Evolutionary conservation across 2,329 filamentous ascomycete species (phyloP).

Genomic region (Calonectria honghensis): DNA sequence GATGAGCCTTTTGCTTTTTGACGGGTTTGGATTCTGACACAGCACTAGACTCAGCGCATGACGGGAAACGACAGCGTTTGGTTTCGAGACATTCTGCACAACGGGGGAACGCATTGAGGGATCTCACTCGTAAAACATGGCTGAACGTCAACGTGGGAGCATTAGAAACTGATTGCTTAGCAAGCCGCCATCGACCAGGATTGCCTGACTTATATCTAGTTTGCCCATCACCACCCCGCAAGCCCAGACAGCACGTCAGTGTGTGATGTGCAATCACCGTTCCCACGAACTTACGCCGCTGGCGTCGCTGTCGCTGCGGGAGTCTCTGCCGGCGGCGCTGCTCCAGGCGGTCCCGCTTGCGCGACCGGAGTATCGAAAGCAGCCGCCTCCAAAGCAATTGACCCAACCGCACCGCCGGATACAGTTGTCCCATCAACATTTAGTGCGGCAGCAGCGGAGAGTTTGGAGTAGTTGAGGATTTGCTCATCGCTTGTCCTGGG

Average conservation of each 20-base stretch:
- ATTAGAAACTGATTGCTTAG: not conserved
- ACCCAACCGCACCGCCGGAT: constrained; percentile 48
- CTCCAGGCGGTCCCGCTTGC: constrained; percentile 38
- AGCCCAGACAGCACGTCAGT: not conserved
- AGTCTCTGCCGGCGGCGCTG: constrained; percentile 16
- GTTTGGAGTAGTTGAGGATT: constrained; percentile 46
- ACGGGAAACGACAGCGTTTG: not conserved
- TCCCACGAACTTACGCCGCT: not conserved
- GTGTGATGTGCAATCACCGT: not conserved
- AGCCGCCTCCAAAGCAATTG: constrained; percentile 48
- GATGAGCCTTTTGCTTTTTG: not conserved
- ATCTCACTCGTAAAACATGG: not conserved
- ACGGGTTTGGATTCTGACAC: not conserved
- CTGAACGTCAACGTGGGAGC: not conserved
- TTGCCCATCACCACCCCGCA: not conserved
- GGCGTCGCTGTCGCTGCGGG: constrained; percentile 28
- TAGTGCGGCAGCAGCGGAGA: constrained; percentile 43
- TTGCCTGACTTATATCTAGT: constrained; percentile 7
- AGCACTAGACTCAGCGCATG: not conserved
- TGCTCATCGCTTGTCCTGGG: constrained; percentile 46
- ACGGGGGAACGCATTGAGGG: not conserved
- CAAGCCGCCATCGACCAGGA: constrained; percentile 10
- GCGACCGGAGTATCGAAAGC: constrained; percentile 48
- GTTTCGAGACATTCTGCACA: not conserved
- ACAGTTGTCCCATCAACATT: constrained; percentile 49